Conservation (phyloP, 345 rosid species). For the Brassica rapa region DNA sequence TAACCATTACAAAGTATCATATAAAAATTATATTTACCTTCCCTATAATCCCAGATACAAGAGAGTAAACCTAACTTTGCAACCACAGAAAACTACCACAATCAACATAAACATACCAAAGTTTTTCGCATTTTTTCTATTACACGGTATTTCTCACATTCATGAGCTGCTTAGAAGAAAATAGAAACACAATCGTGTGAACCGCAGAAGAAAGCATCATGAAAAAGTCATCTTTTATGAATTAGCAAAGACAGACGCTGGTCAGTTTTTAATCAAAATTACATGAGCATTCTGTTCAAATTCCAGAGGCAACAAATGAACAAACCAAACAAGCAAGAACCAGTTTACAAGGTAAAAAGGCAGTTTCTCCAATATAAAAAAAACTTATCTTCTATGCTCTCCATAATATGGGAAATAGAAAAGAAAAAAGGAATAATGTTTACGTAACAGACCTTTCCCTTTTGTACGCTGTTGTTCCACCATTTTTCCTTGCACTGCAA, state of each 20-base stretch:
- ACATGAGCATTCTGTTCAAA: background rate
- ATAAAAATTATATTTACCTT: background rate
- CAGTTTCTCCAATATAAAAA: background rate
- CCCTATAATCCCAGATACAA: slow-evolving; percentile 3
- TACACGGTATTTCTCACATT: background rate
- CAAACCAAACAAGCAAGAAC: slow-evolving; percentile 14
- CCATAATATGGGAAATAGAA: background rate
- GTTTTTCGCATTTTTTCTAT: slow-evolving; percentile 1
- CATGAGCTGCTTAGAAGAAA: slow-evolving; percentile 1
- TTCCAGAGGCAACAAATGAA: background rate
- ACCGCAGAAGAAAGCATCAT: slow-evolving; percentile 8
- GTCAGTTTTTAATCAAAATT: background rate
- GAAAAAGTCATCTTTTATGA: background rate
- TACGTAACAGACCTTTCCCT: slow-evolving; percentile 68
- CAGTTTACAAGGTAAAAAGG: slow-evolving; percentile 10
- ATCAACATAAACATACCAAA: slow-evolving; percentile 17
- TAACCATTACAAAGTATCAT: slow-evolving; percentile 19
- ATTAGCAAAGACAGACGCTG: background rate
- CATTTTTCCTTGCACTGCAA: slow-evolving; percentile 80
- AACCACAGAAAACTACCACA: slow-evolving; percentile 12
- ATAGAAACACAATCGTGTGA: slow-evolving; percentile 6
- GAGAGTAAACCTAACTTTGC: slow-evolving; percentile 8
- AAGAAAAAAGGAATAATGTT: background rate
- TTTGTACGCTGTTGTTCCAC: slow-evolving; percentile 94
- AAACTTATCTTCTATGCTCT: background rate